Base-by-base conservation (phyloP, 1,139 yeast genomes). In the Protomyces inundatus region DNA sequence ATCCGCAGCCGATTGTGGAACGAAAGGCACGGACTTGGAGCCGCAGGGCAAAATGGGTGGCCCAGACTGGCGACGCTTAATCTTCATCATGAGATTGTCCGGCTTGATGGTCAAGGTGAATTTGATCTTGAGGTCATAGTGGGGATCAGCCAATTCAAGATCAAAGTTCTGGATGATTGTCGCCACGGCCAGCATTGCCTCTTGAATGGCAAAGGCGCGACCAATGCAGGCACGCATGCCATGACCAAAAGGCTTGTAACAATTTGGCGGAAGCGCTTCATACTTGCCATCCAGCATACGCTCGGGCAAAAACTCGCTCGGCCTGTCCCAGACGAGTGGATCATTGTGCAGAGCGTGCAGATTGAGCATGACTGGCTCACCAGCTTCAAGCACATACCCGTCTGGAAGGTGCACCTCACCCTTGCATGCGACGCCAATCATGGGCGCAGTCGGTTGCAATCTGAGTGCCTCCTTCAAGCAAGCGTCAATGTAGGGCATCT, bases 201-300 rank as follows among this genome's bases (percentile, higher is more conserved):
- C 65, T 33, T 55, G 61, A 32, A 56, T 40, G 40, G 65, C 65
- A 36, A 61, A 61, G n/a, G 61, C 61, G 14, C 61, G 65, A 23
- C 65, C 65, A 34, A 61, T 61, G 45, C 65, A 61, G 16, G 61
- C 61, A 12, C 65, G 55, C 23, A 60, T 48, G 32, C 65, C 65
- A 16, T 55, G 55, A 9, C 57, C 61, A 45, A 61, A 61, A 16
- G 65, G 65, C 50, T 55, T 55, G 56, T 56, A 61, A 14, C 53
- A 55, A 37, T 55, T 55, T 32, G 61, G 61, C n/a, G 45, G 54
- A 9, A 57, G 50, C 32, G 54, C 52, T 37, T 55, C 61, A 42
- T 50, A 55, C 23, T 51, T 45, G 33, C 60, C 57, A 12, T 56
- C 65, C 56, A 61, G 48, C 65, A 55, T 55, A 12, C 65, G 54